Evolutionary conservation across 805 yeast genomes (phyloP), one percentile per base, ranked within the genome.

Genomic region (Lachancea waltii): DNA sequence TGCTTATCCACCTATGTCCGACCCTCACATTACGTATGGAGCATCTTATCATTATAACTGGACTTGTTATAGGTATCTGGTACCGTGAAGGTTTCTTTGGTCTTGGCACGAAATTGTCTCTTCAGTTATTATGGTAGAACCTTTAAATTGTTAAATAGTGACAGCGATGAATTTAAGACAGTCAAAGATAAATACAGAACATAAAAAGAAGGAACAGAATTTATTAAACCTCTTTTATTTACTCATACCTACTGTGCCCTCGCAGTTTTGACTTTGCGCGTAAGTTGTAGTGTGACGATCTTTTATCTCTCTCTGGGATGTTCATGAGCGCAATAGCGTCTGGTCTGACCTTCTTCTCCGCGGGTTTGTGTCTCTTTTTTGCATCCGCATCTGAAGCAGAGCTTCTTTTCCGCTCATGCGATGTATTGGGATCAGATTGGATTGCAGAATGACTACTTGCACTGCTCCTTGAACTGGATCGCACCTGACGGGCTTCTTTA

Each of bases 241-340:
- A 31, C 5, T 34, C 31, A 33, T 32, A 31, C 30, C 42, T 38
- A 15, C 23, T 28, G 27, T 38, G 42, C 18, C 42, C 44, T 32
- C 53, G 52, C 10, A 56, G 42, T 37, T 57, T 56, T 4, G 63
- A 58, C 44, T 51, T 55, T 5, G 61, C 57, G 13, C 63, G 49
- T 22, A 58, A 37, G 41, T 58, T 58, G 42, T 58, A 58, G 38
- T 56, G 60, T 3, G 50, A 46, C 1, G 63, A 56, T 26, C 62
- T 42, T 27, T 50, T 54, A 14, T 56, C 62, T 29, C 48, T 42
- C 23, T 48, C 55, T 7, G 60, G 59, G 5, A 50, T 17, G 3
- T 40, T 47, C 22, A 43, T 41, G 7, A 45, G 19, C 13, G 54
- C 50, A 20, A 48, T 36, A 4, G 47, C 54, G 29, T 51, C 59